Evolutionary conservation across 306 rosid genomes (phyloP).

Genomic region (Cajanus cajan): DNA sequence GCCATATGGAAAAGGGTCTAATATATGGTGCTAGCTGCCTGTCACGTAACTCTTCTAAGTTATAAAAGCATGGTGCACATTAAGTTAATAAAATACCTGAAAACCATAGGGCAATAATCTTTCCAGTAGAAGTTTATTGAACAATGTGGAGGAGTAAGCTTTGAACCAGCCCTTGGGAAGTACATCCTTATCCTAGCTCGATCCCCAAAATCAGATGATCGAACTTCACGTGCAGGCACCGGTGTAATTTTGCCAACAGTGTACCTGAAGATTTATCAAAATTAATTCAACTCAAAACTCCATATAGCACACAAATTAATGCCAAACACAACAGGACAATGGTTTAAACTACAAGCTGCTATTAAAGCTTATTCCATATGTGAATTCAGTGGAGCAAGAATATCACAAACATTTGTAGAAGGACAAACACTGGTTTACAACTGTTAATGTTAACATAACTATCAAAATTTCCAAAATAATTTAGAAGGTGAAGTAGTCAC

Average conservation of each 20-base stretch:
- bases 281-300: conserved; percentile 24
- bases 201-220: conserved; percentile 82
- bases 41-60: background rate
- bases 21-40: background rate
- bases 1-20: conserved; percentile 21
- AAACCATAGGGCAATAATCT: conserved; percentile 96
- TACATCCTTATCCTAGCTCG: conserved; percentile 83
- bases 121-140: conserved; percentile 85
- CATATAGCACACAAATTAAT: background rate
- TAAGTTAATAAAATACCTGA: conserved; percentile 60
- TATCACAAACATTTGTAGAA: no score
- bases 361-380: no score
- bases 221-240: conserved; percentile 84
- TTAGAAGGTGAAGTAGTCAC: background rate
- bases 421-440: no score
- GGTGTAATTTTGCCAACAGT: conserved; percentile 95
- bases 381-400: no score
- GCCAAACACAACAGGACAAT: background rate
- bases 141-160: conserved; percentile 77
- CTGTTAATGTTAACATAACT: background rate
- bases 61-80: conserved; percentile 5
- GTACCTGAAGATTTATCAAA: conserved; percentile 60
- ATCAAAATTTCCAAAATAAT: background rate
- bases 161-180: conserved; percentile 80
- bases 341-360: no score